Evolutionary conservation across 768 basidiomycete genomes (phyloP), one percentile per base, ranked within the genome.

Genomic region (Lentinula detonsa): DNA sequence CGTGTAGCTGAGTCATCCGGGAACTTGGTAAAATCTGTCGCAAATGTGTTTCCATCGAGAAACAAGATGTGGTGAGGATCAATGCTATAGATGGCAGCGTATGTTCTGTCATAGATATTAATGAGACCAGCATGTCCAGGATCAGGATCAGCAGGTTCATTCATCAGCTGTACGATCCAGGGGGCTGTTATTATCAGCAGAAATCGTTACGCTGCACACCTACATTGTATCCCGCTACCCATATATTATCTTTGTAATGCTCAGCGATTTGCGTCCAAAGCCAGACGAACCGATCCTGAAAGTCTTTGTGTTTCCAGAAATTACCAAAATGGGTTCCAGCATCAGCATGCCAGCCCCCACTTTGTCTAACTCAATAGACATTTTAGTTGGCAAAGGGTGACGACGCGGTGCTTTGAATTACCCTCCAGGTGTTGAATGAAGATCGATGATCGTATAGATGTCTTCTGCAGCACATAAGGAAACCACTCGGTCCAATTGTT

Each of bases 171-270:
- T 16, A 58, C 74, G 23, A 81, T 9, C 11, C 3, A 42, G 33
- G 34, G 28, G 9, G 34, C 21, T 34, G 5, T 28, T n/a, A 37
- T 28, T 28, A 33, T 18, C 10, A 31, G 16, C 42, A 53, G 10
- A 34, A 60, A n/a, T 52, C 5, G 10, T 52, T 15, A 13, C 11
- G 16, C 2, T 33, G 23, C 10, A 49, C 8, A 50, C 59, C n/a
- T 52, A 59, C 45, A 72, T 86, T 86, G 71, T 82, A 87, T n/a
- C 85, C 84, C 0, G 84, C 85, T 59, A 86, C 77, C 85, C 85
- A 85, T 45, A 75, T 70, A 65, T 86, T 83, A 51, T 73, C 75
- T 55, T 70, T 78, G 71, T 85, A 85, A 65, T 81, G 82, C 66
- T 71, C 71, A 3, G 86, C 81, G 23, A 86, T 71, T 64, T 84